Percentiles rank a stretch among this genome's conserved stretches.
Conservation (phyloP, 768 basidiomycete genomes). For the Auricularia cornea region DNA sequence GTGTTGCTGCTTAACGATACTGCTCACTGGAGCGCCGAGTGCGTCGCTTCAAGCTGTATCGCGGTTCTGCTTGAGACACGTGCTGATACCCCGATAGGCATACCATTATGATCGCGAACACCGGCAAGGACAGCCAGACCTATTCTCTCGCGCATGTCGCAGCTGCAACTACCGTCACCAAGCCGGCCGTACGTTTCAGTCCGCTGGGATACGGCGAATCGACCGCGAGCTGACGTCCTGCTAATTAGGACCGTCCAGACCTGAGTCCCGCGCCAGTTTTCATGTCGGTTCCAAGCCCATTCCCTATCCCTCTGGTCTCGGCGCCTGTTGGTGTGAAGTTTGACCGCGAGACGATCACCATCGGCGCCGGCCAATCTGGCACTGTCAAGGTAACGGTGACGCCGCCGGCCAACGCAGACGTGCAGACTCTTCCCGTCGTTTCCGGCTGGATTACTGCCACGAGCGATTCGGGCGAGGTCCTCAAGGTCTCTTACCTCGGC, state of each 20-base stretch:
- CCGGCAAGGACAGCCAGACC: not conserved
- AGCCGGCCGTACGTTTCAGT: not conserved
- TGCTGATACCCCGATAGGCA: not conserved
- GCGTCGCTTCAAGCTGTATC: too few relatives aligned
- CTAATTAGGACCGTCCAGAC: too few relatives aligned
- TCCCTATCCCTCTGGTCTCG: not conserved
- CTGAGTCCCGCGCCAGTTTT: too few relatives aligned
- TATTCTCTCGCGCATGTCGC: not conserved
- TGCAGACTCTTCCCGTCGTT: not conserved
- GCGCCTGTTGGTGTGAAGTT: not conserved
- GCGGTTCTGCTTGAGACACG: not conserved
- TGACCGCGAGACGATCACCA: not conserved
- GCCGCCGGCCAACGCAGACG: not conserved
- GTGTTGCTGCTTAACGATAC: not conserved
- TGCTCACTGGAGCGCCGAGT: not conserved
- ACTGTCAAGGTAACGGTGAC: not conserved
- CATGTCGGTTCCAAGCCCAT: too few relatives aligned
- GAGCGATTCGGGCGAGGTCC: not conserved
- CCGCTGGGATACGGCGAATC: not conserved
- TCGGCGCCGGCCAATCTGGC: not conserved
- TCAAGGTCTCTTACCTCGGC: not conserved
- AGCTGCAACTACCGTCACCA: not conserved
- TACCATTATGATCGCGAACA: not conserved
- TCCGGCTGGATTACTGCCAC: not conserved
- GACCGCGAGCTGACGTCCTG: too few relatives aligned